Evolutionary conservation across 2,329 filamentous ascomycete species (phyloP).

Genomic region (Aspergillus arachidicola): DNA sequence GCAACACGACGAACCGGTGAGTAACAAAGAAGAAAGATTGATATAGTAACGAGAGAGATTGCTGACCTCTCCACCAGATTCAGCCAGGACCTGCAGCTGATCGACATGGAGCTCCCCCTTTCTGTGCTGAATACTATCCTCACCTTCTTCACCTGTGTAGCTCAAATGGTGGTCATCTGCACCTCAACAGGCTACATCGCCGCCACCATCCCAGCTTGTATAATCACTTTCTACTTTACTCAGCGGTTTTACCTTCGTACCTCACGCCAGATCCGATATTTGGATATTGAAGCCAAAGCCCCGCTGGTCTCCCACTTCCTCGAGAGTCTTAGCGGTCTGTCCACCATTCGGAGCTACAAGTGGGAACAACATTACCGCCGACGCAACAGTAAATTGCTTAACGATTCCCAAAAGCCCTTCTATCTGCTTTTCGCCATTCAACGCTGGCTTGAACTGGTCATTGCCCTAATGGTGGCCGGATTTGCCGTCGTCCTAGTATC

Average conservation of each 20-base stretch:
- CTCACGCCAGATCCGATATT: constrained; percentile 51
- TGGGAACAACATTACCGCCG: constrained; percentile 47
- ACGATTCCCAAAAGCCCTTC: constrained; percentile 47
- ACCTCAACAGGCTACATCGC: constrained; percentile 8
- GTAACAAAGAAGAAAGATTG: not conserved
- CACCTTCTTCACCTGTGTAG: constrained; percentile 7
- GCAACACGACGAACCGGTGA: constrained; percentile 15
- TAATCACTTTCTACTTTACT: constrained; percentile 47
- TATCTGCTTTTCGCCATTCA: constrained; percentile 50
- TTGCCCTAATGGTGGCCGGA: constrained; percentile 47
- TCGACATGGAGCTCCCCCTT: constrained; percentile 20
- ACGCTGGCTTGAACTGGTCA: constrained; percentile 44
- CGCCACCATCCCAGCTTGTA: constrained; percentile 45
- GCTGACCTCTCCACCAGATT: not conserved
- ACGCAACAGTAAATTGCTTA: constrained; percentile 41
- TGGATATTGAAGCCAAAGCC: constrained; percentile 57
- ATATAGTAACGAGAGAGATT: too few relatives aligned
- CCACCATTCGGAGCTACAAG: constrained; percentile 54
- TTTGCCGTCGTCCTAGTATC: constrained; percentile 47
- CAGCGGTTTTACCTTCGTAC: constrained; percentile 60
- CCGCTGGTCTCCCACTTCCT: constrained; percentile 56
- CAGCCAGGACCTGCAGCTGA: constrained; percentile 15
- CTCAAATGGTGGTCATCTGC: constrained; percentile 3
- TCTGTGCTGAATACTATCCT: constrained; percentile 9
- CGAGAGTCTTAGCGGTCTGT: constrained; percentile 53